phyloP scores from a whole-genome alignment of 495 filamentous ascomycete species.

The Ramalina intermedia region DNA sequence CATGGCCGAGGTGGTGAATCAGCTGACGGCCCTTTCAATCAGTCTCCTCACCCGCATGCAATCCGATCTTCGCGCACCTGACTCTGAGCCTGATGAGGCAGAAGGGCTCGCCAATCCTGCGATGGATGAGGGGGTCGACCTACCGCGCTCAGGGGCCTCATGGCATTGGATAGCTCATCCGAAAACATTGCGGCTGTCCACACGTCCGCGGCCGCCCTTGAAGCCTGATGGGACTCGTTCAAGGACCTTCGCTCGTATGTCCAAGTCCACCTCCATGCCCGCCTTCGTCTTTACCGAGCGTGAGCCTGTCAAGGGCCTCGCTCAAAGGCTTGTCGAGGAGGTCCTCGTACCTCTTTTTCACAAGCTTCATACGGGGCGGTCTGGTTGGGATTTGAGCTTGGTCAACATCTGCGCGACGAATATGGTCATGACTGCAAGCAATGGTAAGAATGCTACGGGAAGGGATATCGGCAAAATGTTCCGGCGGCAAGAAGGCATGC shows the following conservation, averaged over 20 bases:
- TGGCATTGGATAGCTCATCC: slow-evolving; percentile 53
- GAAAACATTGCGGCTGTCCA: slow-evolving; percentile 62
- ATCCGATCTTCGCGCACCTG: slow-evolving; percentile 47
- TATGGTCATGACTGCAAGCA: slow-evolving; percentile 50
- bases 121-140: slow-evolving; percentile 3
- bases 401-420: slow-evolving; percentile 81
- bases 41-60: slow-evolving; percentile 72
- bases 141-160: not conserved
- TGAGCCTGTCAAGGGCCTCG: slow-evolving; percentile 39
- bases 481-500: slow-evolving; percentile 45
- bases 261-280: slow-evolving; percentile 53
- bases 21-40: slow-evolving; percentile 44
- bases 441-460: slow-evolving; percentile 32
- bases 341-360: slow-evolving; percentile 54
- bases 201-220: slow-evolving; percentile 45
- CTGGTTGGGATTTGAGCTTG: slow-evolving; percentile 64
- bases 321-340: slow-evolving; percentile 55
- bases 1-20: slow-evolving; percentile 42
- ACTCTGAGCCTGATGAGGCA: slow-evolving; percentile 30
- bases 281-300: slow-evolving; percentile 51
- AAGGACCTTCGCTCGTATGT: slow-evolving; percentile 47
- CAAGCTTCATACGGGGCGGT: slow-evolving; percentile 52
- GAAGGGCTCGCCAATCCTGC: slow-evolving; percentile 7
- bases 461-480: slow-evolving; percentile 59
- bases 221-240: slow-evolving; percentile 35